phyloP scores from a whole-genome alignment of 2,329 filamentous ascomycete species.

The Ceratocystis alfenasii region DNA sequence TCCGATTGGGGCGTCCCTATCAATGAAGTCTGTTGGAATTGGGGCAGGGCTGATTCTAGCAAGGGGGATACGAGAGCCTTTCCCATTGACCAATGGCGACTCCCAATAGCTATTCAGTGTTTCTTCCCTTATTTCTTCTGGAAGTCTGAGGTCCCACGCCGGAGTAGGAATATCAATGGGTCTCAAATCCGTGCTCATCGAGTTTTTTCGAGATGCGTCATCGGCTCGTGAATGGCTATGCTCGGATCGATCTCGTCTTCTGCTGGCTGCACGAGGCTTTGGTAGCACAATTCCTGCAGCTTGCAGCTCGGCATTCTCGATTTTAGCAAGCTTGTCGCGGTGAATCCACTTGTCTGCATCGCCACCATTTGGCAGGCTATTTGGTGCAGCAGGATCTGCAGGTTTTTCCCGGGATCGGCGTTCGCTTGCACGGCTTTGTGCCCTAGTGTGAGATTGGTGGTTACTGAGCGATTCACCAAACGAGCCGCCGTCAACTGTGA shows the following conservation, averaged over 20 bases:
- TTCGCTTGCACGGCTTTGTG: constrained; percentile 20
- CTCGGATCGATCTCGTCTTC: constrained; percentile 27
- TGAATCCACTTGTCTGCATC: constrained; percentile 74
- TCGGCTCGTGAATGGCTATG: constrained; percentile 20
- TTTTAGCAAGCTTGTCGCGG: constrained; percentile 68
- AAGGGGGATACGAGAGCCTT: constrained; percentile 74
- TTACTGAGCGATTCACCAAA: constrained; percentile 14
- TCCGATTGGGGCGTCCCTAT: constrained; percentile 57
- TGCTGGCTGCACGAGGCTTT: constrained; percentile 42
- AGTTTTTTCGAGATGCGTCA: constrained; percentile 26
- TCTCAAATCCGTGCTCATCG: constrained; percentile 32
- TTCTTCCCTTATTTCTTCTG: constrained; percentile 62
- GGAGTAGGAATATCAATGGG: constrained; percentile 34
- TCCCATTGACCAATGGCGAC: constrained; percentile 30
- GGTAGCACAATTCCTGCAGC: constrained; percentile 59
- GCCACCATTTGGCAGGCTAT: not conserved
- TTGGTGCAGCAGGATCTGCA: not conserved
- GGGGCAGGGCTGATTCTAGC: constrained; percentile 68
- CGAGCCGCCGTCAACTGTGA: constrained; percentile 16
- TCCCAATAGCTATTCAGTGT: constrained; percentile 41
- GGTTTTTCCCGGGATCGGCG: constrained; percentile 20
- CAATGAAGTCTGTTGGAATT: constrained; percentile 57
- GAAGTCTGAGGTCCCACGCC: constrained; percentile 60
- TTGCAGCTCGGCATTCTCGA: constrained; percentile 69
- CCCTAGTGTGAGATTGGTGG: constrained; percentile 13